Evolutionary conservation across 176 grass and related monocot genomes (phyloP).

Genomic region (Phragmites australis): DNA sequence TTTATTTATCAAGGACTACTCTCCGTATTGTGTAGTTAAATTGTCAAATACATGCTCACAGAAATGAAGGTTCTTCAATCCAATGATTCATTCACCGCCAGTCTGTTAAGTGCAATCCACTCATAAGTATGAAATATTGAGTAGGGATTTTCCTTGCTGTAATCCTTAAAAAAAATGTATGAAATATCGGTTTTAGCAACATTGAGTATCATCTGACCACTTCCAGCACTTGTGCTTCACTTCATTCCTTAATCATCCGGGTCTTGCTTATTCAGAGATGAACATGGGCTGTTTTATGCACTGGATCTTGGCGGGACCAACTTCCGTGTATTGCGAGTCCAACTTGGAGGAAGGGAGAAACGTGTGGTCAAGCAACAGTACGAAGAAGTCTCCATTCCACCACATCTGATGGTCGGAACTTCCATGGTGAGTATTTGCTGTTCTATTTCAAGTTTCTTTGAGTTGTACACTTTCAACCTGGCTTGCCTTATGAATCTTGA

Average conservation of each 20-base stretch:
- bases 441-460: not conserved
- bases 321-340: slow-evolving; percentile 80
- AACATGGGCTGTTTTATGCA: slow-evolving; percentile 75
- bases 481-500: slow-evolving; percentile 27
- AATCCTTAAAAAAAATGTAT: no score
- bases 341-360: slow-evolving; percentile 74
- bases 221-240: not conserved
- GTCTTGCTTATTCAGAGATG: slow-evolving; percentile 39
- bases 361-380: slow-evolving; percentile 62
- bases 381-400: slow-evolving; percentile 68
- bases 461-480: not conserved
- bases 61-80: not conserved
- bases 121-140: not conserved
- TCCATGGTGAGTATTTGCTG: slow-evolving; percentile 42
- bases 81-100: not conserved
- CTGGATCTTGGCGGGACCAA: slow-evolving; percentile 88
- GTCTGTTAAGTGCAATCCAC: not conserved
- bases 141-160: no score
- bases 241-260: slow-evolving; percentile 6
- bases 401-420: slow-evolving; percentile 65
- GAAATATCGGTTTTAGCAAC: not conserved
- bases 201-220: not conserved
- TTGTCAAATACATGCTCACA: not conserved
- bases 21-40: not conserved
- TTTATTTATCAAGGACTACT: slow-evolving; percentile 1